A percentile compares a stretch with the other conserved stretches of the same genome.
Evolutionary conservation across 2,329 filamentous ascomycete species (phyloP).

Genomic region (Claviceps quebecensis): DNA sequence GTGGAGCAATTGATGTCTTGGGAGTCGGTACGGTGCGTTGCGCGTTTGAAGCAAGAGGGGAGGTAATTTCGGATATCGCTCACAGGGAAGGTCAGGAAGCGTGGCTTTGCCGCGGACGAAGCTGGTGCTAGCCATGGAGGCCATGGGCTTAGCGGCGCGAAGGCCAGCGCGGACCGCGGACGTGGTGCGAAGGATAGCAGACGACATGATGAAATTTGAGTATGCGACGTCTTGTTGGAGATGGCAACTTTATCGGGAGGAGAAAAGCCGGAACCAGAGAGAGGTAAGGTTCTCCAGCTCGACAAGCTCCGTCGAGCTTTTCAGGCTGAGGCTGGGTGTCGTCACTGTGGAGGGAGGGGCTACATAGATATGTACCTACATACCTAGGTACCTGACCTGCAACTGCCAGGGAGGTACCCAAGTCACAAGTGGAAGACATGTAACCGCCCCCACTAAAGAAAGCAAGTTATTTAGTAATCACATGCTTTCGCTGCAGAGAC

Average conservation of each 20-base stretch:
- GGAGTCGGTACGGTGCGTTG: neutral
- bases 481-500: slow-evolving; percentile 1
- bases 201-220: slow-evolving; percentile 45
- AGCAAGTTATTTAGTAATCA: neutral
- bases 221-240: no score
- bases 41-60: no score
- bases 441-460: no score
- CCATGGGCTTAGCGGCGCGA: slow-evolving; percentile 47
- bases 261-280: no score
- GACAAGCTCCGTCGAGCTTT: neutral
- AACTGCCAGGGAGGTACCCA: no score
- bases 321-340: neutral
- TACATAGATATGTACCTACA: no score
- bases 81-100: slow-evolving; percentile 68
- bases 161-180: slow-evolving; percentile 56
- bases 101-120: slow-evolving; percentile 83
- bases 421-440: no score
- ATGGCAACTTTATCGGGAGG: no score
- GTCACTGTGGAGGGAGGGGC: slow-evolving; percentile 4
- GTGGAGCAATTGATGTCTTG: neutral
- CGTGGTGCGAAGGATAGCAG: slow-evolving; percentile 58
- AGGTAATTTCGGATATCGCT: slow-evolving; percentile 9
- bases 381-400: no score
- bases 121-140: slow-evolving; percentile 56
- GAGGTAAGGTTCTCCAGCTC: neutral